A percentile compares a stretch with the other conserved stretches of the same genome.
These are phyloP conservation scores for Bolboschoenoplectus hybrid DNA, from an alignment of 202 grass and related monocot genomes.

Conservation along the genomic window DNA sequence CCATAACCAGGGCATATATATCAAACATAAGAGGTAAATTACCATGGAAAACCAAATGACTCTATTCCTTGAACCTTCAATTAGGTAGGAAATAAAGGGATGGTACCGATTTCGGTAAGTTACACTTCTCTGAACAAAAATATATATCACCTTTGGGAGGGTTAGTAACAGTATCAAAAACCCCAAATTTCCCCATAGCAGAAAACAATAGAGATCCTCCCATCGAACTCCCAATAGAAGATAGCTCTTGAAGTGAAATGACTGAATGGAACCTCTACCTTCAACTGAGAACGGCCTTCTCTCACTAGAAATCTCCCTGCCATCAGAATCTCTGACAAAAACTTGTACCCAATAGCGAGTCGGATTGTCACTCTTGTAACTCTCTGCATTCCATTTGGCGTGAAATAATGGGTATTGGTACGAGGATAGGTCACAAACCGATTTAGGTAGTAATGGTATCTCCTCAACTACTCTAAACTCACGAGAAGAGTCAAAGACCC, in stretches of 20 bases:
- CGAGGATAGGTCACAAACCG: constrained; percentile 37
- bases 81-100: constrained; percentile 61
- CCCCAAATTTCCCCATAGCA: constrained; percentile 65
- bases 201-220: constrained; percentile 69
- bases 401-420: constrained; percentile 58
- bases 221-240: constrained; percentile 77
- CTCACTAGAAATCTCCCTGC: constrained; percentile 54
- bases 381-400: constrained; percentile 88
- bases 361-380: constrained; percentile 60
- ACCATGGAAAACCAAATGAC: constrained; percentile 58
- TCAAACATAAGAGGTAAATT: constrained; percentile 65
- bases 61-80: constrained; percentile 71
- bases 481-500: constrained; percentile 70
- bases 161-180: constrained; percentile 53
- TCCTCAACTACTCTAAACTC: constrained; percentile 81
- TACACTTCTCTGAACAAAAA: constrained; percentile 50
- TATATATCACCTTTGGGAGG: constrained; percentile 57
- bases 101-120: constrained; percentile 54
- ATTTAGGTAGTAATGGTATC: constrained; percentile 57
- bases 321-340: constrained; percentile 59
- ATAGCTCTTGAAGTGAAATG: constrained; percentile 49
- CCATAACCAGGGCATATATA: constrained; percentile 86
- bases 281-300: constrained; percentile 73
- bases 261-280: constrained; percentile 47
- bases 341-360: constrained; percentile 80